Percentiles rank a stretch among this genome's conserved stretches.
Evolutionary conservation across 1,284 basidiomycete genomes (phyloP).

Genomic region (Sphaerobolus stellatus): DNA sequence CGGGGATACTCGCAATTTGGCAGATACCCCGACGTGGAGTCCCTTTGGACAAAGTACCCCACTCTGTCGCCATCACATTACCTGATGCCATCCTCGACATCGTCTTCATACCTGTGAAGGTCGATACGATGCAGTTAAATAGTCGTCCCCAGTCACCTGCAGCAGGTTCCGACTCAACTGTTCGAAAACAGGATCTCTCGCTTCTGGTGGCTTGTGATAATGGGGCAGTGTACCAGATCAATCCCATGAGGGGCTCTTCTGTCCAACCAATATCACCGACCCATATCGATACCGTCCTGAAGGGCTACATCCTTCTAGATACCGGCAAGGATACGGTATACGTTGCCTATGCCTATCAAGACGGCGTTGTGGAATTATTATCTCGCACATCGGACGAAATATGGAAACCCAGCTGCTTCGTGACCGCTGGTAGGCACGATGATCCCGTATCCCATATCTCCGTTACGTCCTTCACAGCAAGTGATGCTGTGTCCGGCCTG

Average conservation of each 20-base stretch:
- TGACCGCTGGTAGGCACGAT: slow-evolving; percentile 56
- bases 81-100: slow-evolving; percentile 51
- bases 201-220: slow-evolving; percentile 60
- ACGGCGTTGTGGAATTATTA: slow-evolving; percentile 61
- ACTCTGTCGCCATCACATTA: slow-evolving; percentile 45
- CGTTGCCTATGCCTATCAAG: slow-evolving; percentile 57
- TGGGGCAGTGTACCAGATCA: slow-evolving; percentile 56
- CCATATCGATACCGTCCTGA: slow-evolving; percentile 44
- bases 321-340: slow-evolving; percentile 46
- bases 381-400: slow-evolving; percentile 24
- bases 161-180: slow-evolving; percentile 18
- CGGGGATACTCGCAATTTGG: slow-evolving; percentile 61
- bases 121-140: background rate
- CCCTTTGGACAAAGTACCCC: slow-evolving; percentile 40
- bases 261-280: slow-evolving; percentile 47
- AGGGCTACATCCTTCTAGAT: slow-evolving; percentile 48
- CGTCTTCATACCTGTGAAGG: slow-evolving; percentile 38
- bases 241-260: slow-evolving; percentile 36
- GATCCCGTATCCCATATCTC: slow-evolving; percentile 55
- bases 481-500: slow-evolving; percentile 42
- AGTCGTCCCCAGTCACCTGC: background rate
- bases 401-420: slow-evolving; percentile 37
- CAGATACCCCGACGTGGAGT: slow-evolving; percentile 39
- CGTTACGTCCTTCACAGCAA: slow-evolving; percentile 51
- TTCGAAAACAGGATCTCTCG: slow-evolving; percentile 24